A percentile compares a stretch with the other conserved stretches of the same genome.
Conservation (phyloP, 2,329 filamentous ascomycete species). For the Paecilomyces formosus region DNA sequence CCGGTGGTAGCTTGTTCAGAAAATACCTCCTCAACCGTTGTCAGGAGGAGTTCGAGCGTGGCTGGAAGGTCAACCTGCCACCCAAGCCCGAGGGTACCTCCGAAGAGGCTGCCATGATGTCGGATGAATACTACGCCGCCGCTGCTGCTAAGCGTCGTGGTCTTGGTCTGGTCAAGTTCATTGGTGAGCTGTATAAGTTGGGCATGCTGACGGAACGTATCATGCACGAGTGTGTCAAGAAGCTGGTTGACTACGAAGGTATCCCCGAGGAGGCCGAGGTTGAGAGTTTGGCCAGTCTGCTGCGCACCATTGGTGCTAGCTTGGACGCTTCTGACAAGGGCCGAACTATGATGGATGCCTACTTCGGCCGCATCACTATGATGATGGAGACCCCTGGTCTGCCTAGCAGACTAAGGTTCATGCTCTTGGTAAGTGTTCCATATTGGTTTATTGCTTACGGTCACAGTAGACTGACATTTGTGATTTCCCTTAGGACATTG, state of each 20-base stretch:
- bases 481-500: constrained; percentile 53
- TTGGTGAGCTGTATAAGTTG: constrained; percentile 97
- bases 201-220: constrained; percentile 98
- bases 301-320: constrained; percentile 83
- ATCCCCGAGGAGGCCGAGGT: constrained; percentile 92
- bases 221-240: constrained; percentile 98
- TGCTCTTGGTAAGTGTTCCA: constrained; percentile 62
- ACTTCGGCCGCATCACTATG: constrained; percentile 80
- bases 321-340: constrained; percentile 80
- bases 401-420: constrained; percentile 84
- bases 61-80: constrained; percentile 86
- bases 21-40: constrained; percentile 98
- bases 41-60: constrained; percentile 97
- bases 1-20: constrained; percentile 88
- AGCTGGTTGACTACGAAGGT: constrained; percentile 90
- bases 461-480: not conserved
- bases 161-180: constrained; percentile 97
- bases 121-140: constrained; percentile 92
- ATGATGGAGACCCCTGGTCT: constrained; percentile 76
- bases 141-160: constrained; percentile 93
- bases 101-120: constrained; percentile 73
- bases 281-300: constrained; percentile 87
- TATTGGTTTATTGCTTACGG: not conserved
- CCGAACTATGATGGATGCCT: constrained; percentile 78
- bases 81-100: constrained; percentile 64